Evolutionary conservation across 164 flowering plant species (phyloP).

Genomic region (Macadamia tetraphylla): DNA sequence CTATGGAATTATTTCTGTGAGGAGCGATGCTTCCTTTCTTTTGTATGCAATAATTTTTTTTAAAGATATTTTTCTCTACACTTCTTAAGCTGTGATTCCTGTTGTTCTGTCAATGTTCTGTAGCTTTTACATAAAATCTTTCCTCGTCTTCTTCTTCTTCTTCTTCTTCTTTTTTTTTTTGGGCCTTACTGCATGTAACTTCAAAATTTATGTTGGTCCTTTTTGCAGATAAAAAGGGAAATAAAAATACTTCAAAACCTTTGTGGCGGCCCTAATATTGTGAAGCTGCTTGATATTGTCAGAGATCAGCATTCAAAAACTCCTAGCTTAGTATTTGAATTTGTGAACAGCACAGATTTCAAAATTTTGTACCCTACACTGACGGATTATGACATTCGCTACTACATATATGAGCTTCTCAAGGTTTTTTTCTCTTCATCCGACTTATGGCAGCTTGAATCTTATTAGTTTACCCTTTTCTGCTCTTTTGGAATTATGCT

Average conservation of each 20-base stretch:
- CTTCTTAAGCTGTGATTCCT: no score
- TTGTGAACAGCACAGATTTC: conserved; percentile 48
- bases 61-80: no score
- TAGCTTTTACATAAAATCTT: no score
- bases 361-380: conserved; percentile 66
- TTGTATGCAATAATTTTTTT: no score
- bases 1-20: no score
- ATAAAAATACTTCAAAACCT: conserved; percentile 86
- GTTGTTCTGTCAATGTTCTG: no score
- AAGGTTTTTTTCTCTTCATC: conserved; percentile 35
- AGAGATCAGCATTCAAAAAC: conserved; percentile 34
- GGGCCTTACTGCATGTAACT: no score
- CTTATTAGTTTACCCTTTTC: background rate
- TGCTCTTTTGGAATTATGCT: no score
- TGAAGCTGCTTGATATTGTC: conserved; percentile 9
- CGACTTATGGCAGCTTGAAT: background rate
- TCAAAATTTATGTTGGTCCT: conserved; percentile 1
- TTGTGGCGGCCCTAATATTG: conserved; percentile 82
- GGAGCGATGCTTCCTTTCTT: no score
- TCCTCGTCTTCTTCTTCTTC: no score
- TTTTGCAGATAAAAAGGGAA: conserved; percentile 78
- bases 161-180: no score
- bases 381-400: conserved; percentile 61
- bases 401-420: conserved; percentile 36
- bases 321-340: conserved; percentile 47